Conservation (phyloP, 352 stramenopile species). For the Globisporangium echinulatum region DNA sequence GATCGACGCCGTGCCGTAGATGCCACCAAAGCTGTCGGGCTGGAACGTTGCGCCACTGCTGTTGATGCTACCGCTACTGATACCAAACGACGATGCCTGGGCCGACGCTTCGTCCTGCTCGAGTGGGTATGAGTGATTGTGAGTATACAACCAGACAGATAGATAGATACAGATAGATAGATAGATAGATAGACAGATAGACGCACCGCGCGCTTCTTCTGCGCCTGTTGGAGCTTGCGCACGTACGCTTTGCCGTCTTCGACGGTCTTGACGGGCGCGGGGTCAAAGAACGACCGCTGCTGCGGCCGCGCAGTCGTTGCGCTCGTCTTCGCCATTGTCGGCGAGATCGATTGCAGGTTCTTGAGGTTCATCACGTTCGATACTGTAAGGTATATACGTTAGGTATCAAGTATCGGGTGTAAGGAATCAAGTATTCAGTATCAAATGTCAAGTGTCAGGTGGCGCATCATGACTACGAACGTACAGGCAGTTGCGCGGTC, state of each 20-base stretch:
- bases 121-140: neutral
- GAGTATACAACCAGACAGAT: neutral
- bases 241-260: constrained; percentile 73
- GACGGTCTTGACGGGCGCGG: constrained; percentile 49
- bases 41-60: constrained; percentile 25
- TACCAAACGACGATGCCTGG: constrained; percentile 38
- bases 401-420: too few relatives aligned
- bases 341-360: constrained; percentile 43
- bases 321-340: constrained; percentile 26
- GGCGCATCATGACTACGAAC: constrained; percentile 1
- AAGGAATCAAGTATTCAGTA: too few relatives aligned
- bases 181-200: neutral
- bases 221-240: constrained; percentile 45
- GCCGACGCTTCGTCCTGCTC: constrained; percentile 41
- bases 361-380: constrained; percentile 55
- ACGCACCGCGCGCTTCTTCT: constrained; percentile 28
- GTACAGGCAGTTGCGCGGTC: constrained; percentile 32
- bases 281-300: constrained; percentile 73
- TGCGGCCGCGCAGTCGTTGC: neutral
- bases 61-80: constrained; percentile 17
- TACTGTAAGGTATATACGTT: constrained; percentile 23
- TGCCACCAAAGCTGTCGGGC: constrained; percentile 52
- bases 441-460: too few relatives aligned
- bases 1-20: constrained; percentile 65
- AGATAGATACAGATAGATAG: neutral